Evolutionary conservation across 164 flowering plant species (phyloP), one percentile per base, ranked within the genome.

Genomic region (Taxillus chinensis): DNA sequence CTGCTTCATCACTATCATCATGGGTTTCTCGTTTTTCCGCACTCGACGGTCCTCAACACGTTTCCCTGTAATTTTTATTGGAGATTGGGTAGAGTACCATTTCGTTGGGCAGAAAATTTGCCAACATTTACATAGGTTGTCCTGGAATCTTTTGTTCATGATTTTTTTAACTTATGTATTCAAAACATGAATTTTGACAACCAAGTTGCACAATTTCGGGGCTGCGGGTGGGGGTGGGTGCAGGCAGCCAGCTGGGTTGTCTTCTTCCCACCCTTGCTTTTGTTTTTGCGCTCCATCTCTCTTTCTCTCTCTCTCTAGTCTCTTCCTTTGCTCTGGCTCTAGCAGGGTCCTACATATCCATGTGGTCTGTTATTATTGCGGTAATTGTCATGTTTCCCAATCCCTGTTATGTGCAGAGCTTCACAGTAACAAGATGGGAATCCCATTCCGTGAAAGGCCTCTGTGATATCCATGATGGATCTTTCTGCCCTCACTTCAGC

Each of bases 271-370:
- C 60, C 11, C 61, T 41, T 57, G 45, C 59, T 57, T 64, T 60
- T 59, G 65, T 27, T 54, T 52, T 16, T 15, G 27, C 55, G 3
- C 27, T 14, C 43, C 49, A 16, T 12, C 45, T 46, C 58, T 45
- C 58, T 59, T 45, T 62, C 55, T 56, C 62, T 58, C 56, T 69
- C 64, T 63, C 58, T 52, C 50, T 55, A 50, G 53, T 61, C 73
- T n/a, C n/a, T n/a, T n/a, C n/a, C n/a, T n/a, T n/a, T 63, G 61
- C 57, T 61, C 59, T 63, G 48, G 51, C 46, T 45, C 12, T 55
- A 50, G 67, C 66, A 71, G 77, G 74, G 78, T 71, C 27, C 77
- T 76, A 70, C 77, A 64, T 70, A 75, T 70, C 72, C 79, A 73
- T 69, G 66, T 64, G 68, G 72, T 70, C 67, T 74, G 70, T 62